Evolutionary conservation across 805 yeast genomes (phyloP).

Genomic region (Wickerhamomyces rabaulensis): DNA sequence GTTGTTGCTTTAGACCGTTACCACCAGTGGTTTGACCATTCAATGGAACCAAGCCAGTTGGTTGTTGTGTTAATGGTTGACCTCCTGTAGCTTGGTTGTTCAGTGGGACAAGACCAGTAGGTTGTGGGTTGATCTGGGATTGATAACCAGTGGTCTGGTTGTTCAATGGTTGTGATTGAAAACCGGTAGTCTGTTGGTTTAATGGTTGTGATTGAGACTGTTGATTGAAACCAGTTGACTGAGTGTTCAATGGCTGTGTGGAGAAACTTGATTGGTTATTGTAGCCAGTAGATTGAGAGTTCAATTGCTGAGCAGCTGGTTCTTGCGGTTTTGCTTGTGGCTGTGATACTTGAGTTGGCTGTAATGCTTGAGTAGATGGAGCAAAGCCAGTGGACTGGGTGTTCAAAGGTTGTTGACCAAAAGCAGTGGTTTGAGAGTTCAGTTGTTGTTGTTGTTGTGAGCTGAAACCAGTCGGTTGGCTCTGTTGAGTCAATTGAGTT

Average conservation of each 20-base stretch:
- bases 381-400: background rate
- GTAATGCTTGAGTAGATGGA: background rate
- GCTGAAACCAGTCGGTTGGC: conserved; percentile 29
- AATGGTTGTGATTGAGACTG: conserved; percentile 29
- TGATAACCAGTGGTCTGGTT: conserved; percentile 16
- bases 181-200: conserved; percentile 9
- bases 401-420: conserved; percentile 18
- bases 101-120: conserved; percentile 29
- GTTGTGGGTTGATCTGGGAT: conserved; percentile 27
- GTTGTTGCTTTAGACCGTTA: conserved; percentile 44
- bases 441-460: conserved; percentile 8
- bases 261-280: background rate
- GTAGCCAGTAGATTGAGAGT: background rate
- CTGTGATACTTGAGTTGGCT: too few relatives aligned
- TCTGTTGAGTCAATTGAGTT: conserved; percentile 1
- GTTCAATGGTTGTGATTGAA: conserved; percentile 15
- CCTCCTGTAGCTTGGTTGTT: conserved; percentile 13
- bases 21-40: conserved; percentile 5
- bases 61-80: conserved; percentile 22
- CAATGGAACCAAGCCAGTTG: conserved; percentile 24
- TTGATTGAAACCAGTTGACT: conserved; percentile 13
- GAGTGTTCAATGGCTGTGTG: conserved; percentile 33
- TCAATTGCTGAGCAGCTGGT: background rate
- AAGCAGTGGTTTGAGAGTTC: conserved; percentile 28
- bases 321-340: background rate